phyloP scores from a whole-genome alignment of 1,284 basidiomycete species.

The Uromyces viciae-fabae region DNA sequence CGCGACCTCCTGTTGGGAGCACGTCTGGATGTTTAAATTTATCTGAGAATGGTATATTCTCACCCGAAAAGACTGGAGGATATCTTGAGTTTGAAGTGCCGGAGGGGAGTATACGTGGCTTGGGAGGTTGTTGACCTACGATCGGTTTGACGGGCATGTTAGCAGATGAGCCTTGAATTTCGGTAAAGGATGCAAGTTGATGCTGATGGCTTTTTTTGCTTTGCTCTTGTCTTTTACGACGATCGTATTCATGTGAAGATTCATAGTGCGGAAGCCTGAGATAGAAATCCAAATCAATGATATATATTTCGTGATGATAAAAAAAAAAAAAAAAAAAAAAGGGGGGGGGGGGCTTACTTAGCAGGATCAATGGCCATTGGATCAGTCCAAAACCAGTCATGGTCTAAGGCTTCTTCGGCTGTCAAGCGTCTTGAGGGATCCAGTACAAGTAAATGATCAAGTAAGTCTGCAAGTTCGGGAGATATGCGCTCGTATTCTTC shows the following conservation, averaged over 20 bases:
- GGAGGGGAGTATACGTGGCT: background rate
- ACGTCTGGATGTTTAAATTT: background rate
- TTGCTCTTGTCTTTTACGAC: slow-evolving; percentile 59
- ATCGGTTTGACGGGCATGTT: background rate
- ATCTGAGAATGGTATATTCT: slow-evolving; percentile 1
- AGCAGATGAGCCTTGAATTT: slow-evolving; percentile 19
- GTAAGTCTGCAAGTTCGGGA: slow-evolving; percentile 54
- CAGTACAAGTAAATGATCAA: slow-evolving; percentile 59
- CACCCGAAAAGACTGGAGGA: background rate
- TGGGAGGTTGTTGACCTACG: slow-evolving; percentile 2
- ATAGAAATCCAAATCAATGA: slow-evolving; percentile 48
- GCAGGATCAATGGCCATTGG: slow-evolving; percentile 77
- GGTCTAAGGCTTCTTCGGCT: slow-evolving; percentile 59
- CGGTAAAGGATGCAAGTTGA: slow-evolving; percentile 35
- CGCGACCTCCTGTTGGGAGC: background rate
- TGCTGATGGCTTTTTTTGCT: slow-evolving; percentile 20
- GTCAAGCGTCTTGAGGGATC: slow-evolving; percentile 60
- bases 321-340: slow-evolving; percentile 48
- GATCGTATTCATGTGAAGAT: slow-evolving; percentile 78
- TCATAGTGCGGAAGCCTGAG: slow-evolving; percentile 69
- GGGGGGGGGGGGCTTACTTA: too few relatives aligned
- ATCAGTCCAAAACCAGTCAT: slow-evolving; percentile 68
- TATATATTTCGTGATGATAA: slow-evolving; percentile 21
- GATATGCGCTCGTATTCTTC: slow-evolving; percentile 22
- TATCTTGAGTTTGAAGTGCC: slow-evolving; percentile 7